Conservation (phyloP, 2,329 filamentous ascomycete species). For the Aspergillus arachidicola region DNA sequence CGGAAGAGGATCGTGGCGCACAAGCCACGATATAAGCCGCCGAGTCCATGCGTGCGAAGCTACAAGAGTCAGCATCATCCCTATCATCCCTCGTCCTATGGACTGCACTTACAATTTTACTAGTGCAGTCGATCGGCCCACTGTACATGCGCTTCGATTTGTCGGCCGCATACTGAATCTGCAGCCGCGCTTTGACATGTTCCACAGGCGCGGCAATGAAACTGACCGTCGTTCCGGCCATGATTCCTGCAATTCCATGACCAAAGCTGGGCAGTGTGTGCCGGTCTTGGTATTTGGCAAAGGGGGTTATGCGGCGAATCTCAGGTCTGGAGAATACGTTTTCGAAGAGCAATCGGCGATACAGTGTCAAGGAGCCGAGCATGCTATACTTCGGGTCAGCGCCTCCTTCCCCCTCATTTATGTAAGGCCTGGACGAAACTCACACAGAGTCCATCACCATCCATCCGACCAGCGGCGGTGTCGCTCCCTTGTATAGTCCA, state of each 20-base stretch:
- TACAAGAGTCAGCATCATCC: constrained; percentile 19
- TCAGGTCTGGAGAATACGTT: constrained; percentile 69
- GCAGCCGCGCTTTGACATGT: constrained; percentile 89
- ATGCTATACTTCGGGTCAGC: constrained; percentile 55
- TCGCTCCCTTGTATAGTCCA: constrained; percentile 92
- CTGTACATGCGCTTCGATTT: constrained; percentile 79
- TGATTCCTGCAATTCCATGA: constrained; percentile 82
- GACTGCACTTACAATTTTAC: constrained; percentile 56
- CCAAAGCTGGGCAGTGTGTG: constrained; percentile 71
- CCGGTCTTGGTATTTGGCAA: constrained; percentile 38
- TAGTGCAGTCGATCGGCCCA: constrained; percentile 81
- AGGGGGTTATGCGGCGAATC: constrained; percentile 40
- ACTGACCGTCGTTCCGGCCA: constrained; percentile 86
- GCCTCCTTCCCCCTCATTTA: not conserved
- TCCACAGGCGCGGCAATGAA: constrained; percentile 94
- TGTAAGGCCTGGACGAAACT: constrained; percentile 15
- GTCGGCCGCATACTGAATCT: constrained; percentile 85
- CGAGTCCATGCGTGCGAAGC: constrained; percentile 67
- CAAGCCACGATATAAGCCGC: constrained; percentile 84
- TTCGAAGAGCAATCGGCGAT: constrained; percentile 80
- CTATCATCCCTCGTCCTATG: not conserved
- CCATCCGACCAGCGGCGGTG: constrained; percentile 91
- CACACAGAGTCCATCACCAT: constrained; percentile 91
- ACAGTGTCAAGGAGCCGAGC: constrained; percentile 88
- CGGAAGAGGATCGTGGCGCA: constrained; percentile 84